Base-by-base conservation (phyloP, 306 rosid genomes). In the apple (Malus domestica) region DNA sequence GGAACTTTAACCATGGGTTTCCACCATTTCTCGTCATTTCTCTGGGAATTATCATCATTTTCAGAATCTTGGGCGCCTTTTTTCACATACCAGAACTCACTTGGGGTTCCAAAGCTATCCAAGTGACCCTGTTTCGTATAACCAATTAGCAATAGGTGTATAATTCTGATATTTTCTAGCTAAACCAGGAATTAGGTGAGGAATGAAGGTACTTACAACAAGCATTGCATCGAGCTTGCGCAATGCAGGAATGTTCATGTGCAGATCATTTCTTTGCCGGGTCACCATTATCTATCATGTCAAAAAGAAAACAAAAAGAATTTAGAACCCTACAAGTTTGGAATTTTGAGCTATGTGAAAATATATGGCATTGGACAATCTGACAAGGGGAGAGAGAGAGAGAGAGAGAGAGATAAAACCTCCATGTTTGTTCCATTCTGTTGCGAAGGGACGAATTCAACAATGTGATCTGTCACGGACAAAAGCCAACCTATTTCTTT, bases 21-120 rank as follows among this genome's bases (percentile, higher is more conserved):
- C 99, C 98, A 96, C 98, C 98, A 96, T 74, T 92, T 92, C 61
- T 96, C 96, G 63, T 82, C 88, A 71, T 86, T 86, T 74, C 91
- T 89, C 45, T 75, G 87, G 68, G 59, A 51, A 19, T 74, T 30
- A 23, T 51, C 67, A 55, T 72, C 86, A 20, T 67, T 74, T 33
- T 84, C 89, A 29, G 89, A 67, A 4, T 90, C 87, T 16, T 84
- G 82, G 7, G 85, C 89, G 52, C 78, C 80, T 83, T 76, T 80
- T 8, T 90, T 80, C 35, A 79, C 90, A 78, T 96, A 96, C 96
- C 96, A 90, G 84, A 96, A 96, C 78, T 96, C 99, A 64, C 77
- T 75, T 77, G 82, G 89, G 58, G 81, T 81, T 57, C 49, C 89
- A 70, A 96, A 96, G 78, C 87, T 83, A 69, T 90, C 96, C 66